Conservation (phyloP, 2,329 filamentous ascomycete genomes). For the Fusarium sp. region DNA sequence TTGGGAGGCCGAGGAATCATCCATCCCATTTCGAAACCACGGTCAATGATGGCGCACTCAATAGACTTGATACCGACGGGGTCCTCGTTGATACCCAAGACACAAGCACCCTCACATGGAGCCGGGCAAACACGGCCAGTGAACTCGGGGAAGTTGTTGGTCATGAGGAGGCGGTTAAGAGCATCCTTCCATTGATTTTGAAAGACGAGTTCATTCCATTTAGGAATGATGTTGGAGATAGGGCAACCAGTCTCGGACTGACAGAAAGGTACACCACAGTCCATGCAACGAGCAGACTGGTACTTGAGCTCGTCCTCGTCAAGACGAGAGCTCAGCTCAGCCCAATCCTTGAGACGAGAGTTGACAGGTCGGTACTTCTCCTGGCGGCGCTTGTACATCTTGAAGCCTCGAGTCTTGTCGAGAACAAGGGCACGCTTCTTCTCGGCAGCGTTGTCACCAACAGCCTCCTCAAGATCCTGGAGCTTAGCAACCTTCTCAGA, state of each 20-base stretch:
- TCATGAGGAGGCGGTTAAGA: constrained; percentile 90
- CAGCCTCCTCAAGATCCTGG: constrained; percentile 89
- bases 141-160: constrained; percentile 98
- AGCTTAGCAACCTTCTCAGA: constrained; percentile 77
- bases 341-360: constrained; percentile 91
- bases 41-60: constrained; percentile 97
- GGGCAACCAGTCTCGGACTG: constrained; percentile 96
- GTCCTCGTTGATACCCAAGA: constrained; percentile 95
- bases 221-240: constrained; percentile 97
- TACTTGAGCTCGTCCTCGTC: constrained; percentile 97
- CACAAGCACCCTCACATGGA: constrained; percentile 95
- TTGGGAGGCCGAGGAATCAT: constrained; percentile 86
- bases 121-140: constrained; percentile 97
- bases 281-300: constrained; percentile 97
- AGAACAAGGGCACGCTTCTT: constrained; percentile 92
- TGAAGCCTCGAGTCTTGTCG: constrained; percentile 98
- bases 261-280: constrained; percentile 98
- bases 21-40: constrained; percentile 98
- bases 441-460: constrained; percentile 85
- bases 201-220: constrained; percentile 89
- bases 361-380: constrained; percentile 93
- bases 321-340: constrained; percentile 86
- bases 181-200: constrained; percentile 89
- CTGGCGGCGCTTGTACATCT: constrained; percentile 92
- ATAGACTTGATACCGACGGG: constrained; percentile 99